Conservation (phyloP, 2,329 filamentous ascomycete genomes). For the Chaetomium strumarium region DNA sequence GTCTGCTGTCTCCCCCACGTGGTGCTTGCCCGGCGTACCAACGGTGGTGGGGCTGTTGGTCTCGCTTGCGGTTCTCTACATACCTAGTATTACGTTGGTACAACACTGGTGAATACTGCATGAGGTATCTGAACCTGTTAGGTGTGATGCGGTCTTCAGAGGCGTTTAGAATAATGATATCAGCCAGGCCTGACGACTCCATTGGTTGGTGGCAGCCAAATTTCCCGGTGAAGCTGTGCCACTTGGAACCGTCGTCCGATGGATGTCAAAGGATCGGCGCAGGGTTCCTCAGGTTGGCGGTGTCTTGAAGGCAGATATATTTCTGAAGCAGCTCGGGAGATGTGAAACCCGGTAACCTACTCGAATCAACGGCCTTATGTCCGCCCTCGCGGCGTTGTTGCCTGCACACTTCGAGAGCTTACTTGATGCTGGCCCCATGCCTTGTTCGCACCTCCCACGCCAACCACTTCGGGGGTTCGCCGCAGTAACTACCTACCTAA, state of each 20-base stretch:
- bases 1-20: too few relatives aligned
- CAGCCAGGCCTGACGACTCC: neutral
- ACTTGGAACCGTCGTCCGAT: neutral
- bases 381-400: neutral
- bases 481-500: too few relatives aligned
- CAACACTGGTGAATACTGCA: too few relatives aligned
- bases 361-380: neutral
- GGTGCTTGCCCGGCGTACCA: too few relatives aligned
- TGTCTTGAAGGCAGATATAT: constrained; percentile 1
- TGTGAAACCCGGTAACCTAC: neutral
- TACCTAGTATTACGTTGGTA: too few relatives aligned
- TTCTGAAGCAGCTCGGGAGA: neutral
- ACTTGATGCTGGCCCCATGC: neutral
- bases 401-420: neutral
- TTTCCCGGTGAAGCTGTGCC: neutral
- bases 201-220: too few relatives aligned
- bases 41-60: too few relatives aligned
- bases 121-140: too few relatives aligned
- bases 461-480: too few relatives aligned
- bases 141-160: too few relatives aligned
- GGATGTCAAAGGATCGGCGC: neutral
- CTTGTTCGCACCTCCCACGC: too few relatives aligned
- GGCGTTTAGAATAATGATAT: neutral
- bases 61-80: too few relatives aligned
- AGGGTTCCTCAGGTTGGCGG: neutral